phyloP scores from a whole-genome alignment of 2,329 filamentous ascomycete species.

The Colletotrichum orchidophilum region DNA sequence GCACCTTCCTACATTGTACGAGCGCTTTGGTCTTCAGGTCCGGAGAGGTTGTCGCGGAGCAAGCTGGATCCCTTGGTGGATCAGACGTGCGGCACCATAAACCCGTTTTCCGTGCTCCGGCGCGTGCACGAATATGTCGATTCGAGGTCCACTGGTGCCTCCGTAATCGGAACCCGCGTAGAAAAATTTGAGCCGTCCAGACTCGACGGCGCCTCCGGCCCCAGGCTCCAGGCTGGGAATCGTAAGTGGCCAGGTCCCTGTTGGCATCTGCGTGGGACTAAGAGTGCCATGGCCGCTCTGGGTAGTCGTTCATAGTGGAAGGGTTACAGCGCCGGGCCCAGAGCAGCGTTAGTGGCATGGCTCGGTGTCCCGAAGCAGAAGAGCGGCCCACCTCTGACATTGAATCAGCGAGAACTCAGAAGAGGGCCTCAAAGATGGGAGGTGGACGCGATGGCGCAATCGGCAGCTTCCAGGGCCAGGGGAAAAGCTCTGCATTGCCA shows the following conservation, averaged over 20 bases:
- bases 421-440: neutral
- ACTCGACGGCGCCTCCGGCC: conserved; percentile 13
- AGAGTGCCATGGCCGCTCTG: neutral
- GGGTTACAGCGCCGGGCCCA: conserved; percentile 15
- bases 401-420: neutral
- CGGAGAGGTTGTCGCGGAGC: neutral
- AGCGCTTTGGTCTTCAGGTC: no score
- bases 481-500: neutral
- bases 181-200: conserved; percentile 14
- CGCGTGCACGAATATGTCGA: neutral
- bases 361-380: conserved; percentile 30
- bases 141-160: neutral
- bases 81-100: neutral
- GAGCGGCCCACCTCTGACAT: conserved; percentile 1
- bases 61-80: neutral
- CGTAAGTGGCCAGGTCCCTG: conserved; percentile 23
- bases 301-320: neutral
- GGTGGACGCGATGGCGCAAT: conserved; percentile 9
- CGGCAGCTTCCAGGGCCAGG: neutral
- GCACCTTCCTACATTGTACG: neutral
- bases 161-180: neutral
- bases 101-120: neutral
- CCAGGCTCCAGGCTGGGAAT: neutral
- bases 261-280: neutral
- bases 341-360: conserved; percentile 14